Conservation (phyloP, 2,329 filamentous ascomycete genomes). For the Nothopassalora personata region DNA sequence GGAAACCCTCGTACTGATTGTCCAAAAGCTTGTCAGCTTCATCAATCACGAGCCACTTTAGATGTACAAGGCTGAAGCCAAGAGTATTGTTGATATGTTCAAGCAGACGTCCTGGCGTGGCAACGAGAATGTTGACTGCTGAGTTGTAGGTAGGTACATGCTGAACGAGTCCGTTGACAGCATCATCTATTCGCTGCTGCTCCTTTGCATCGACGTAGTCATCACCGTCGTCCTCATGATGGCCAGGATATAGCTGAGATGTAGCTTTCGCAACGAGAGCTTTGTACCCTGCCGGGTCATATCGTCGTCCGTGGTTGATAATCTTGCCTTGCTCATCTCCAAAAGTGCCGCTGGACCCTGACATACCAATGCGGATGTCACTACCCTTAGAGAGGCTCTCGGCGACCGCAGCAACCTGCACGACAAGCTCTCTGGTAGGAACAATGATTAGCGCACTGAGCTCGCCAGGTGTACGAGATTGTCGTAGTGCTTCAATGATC, state of each 20-base stretch:
- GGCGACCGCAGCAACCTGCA: slow-evolving; percentile 70
- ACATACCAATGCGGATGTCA: slow-evolving; percentile 71
- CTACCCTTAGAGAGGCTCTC: slow-evolving; percentile 69
- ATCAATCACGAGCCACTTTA: slow-evolving; percentile 87
- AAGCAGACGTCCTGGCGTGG: slow-evolving; percentile 84
- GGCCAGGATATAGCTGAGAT: slow-evolving; percentile 30
- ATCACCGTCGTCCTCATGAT: slow-evolving; percentile 25
- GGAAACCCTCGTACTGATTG: slow-evolving; percentile 46
- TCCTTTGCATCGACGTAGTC: slow-evolving; percentile 16
- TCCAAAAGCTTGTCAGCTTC: slow-evolving; percentile 89
- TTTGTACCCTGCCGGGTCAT: slow-evolving; percentile 59
- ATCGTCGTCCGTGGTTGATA: slow-evolving; percentile 53
- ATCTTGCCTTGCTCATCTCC: slow-evolving; percentile 58
- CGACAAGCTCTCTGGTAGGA: slow-evolving; percentile 69
- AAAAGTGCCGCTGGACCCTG: slow-evolving; percentile 74
- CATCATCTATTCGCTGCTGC: slow-evolving; percentile 34
- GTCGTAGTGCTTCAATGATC: slow-evolving; percentile 69
- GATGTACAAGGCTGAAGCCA: slow-evolving; percentile 70
- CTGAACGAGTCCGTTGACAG: slow-evolving; percentile 46
- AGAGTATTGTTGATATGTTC: slow-evolving; percentile 82
- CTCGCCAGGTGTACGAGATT: slow-evolving; percentile 54
- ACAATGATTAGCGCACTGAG: slow-evolving; percentile 79
- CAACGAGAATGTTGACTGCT: slow-evolving; percentile 81
- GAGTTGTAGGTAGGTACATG: slow-evolving; percentile 63
- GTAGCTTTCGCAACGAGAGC: slow-evolving; percentile 40